Evolutionary conservation across 179 eudicot genomes (phyloP).

Genomic region (Carnegiea gigantea): DNA sequence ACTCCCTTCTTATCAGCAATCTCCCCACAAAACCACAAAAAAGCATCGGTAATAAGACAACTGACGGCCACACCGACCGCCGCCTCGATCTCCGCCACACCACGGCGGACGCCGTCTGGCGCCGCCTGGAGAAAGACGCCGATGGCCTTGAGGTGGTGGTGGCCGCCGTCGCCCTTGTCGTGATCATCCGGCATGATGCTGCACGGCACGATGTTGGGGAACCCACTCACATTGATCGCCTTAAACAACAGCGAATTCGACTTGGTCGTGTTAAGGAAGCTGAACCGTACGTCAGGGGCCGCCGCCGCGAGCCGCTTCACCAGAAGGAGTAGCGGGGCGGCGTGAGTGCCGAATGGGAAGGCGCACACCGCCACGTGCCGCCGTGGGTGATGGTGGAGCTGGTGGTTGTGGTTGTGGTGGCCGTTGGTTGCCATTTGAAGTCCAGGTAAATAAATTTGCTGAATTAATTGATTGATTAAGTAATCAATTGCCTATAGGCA

Average conservation of each 20-base stretch:
- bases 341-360: slow-evolving; percentile 47
- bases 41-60: slow-evolving; percentile 52
- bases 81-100: slow-evolving; percentile 39
- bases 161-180: background rate
- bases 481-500: too few species aligned
- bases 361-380: slow-evolving; percentile 42
- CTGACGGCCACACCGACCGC: slow-evolving; percentile 40
- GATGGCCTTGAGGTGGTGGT: slow-evolving; percentile 32
- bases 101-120: slow-evolving; percentile 29
- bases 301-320: slow-evolving; percentile 26
- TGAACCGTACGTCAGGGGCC: slow-evolving; percentile 26
- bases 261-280: slow-evolving; percentile 30
- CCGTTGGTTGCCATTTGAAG: background rate
- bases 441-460: too few species aligned
- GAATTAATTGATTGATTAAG: too few species aligned
- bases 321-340: slow-evolving; percentile 39
- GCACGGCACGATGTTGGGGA: slow-evolving; percentile 17
- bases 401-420: background rate
- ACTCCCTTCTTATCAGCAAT: slow-evolving; percentile 47
- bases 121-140: slow-evolving; percentile 32
- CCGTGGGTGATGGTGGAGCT: background rate
- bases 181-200: background rate
- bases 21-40: slow-evolving; percentile 60
- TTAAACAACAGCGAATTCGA: slow-evolving; percentile 34
- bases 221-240: background rate